A percentile compares a stretch with the other conserved stretches of the same genome.
Evolutionary conservation across 2,329 filamentous ascomycete genomes (phyloP).

Genomic region (Alternaria triticimaculans): DNA sequence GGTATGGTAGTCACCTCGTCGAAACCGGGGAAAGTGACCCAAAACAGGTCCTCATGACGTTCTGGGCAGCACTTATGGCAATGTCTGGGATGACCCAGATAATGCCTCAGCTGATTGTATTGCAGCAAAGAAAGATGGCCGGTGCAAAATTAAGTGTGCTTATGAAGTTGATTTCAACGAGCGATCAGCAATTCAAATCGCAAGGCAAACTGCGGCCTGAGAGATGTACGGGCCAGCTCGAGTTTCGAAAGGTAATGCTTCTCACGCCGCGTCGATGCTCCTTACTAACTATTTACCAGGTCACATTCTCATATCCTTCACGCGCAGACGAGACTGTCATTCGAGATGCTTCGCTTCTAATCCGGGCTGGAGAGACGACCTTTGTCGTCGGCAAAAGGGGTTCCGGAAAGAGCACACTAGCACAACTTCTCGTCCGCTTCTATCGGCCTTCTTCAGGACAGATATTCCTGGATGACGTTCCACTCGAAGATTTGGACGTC

Average conservation of each 20-base stretch:
- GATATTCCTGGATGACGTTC: constrained; percentile 71
- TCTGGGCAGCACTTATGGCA: constrained; percentile 80
- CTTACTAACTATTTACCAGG: constrained; percentile 55
- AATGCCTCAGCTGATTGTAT: constrained; percentile 75
- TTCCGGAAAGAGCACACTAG: constrained; percentile 89
- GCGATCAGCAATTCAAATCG: constrained; percentile 18
- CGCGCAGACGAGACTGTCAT: constrained; percentile 68
- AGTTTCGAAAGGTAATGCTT: constrained; percentile 69
- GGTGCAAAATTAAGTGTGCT: constrained; percentile 65
- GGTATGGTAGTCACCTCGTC: constrained; percentile 79
- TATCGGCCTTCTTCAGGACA: constrained; percentile 71
- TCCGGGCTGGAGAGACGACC: constrained; percentile 73
- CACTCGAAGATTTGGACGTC: constrained; percentile 67
- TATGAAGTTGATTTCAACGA: constrained; percentile 47
- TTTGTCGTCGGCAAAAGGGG: constrained; percentile 88
- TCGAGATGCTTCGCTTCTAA: constrained; percentile 68
- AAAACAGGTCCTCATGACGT: constrained; percentile 78
- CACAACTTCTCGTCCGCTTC: constrained; percentile 78
- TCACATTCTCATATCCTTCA: constrained; percentile 83
- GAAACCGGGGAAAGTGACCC: constrained; percentile 63
- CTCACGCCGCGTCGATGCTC: not conserved
- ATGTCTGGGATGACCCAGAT: constrained; percentile 77
- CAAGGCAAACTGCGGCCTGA: constrained; percentile 31
- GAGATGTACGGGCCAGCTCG: constrained; percentile 69
- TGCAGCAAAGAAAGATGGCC: constrained; percentile 81